These are phyloP conservation scores for Prunus mongolica DNA, from an alignment of 306 rosid species.

Conservation along the genomic window DNA sequence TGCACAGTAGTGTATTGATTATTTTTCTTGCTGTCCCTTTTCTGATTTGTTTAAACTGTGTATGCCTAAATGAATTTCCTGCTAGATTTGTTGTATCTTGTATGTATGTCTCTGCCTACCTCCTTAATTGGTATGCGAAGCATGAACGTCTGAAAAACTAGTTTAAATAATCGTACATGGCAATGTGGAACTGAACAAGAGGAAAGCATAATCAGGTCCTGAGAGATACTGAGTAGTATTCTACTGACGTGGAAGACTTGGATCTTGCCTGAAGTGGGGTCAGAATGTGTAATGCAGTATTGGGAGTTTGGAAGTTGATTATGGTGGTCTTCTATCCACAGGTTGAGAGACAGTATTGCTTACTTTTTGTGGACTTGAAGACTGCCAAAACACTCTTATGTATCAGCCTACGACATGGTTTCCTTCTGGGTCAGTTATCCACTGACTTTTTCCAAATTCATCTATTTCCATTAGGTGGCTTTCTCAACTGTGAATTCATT, in stretches of 20 bases:
- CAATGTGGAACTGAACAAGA: slow-evolving; percentile 2
- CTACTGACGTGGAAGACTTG: slow-evolving; percentile 12
- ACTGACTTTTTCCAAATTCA: neutral
- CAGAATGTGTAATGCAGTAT: neutral
- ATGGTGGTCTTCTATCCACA: slow-evolving; percentile 17
- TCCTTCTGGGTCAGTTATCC: slow-evolving; percentile 14
- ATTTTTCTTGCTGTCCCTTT: neutral
- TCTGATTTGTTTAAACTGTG: neutral
- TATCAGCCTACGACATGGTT: slow-evolving; percentile 6
- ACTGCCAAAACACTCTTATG: slow-evolving; percentile 3
- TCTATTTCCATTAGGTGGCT: slow-evolving; percentile 8
- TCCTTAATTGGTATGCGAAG: neutral
- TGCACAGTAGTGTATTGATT: neutral
- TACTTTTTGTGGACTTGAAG: slow-evolving; percentile 16
- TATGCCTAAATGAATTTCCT: neutral
- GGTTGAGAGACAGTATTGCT: slow-evolving; percentile 9
- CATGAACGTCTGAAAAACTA: neutral
- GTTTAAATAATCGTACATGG: neutral
- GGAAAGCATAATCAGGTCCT: neutral
- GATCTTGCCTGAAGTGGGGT: slow-evolving; percentile 7
- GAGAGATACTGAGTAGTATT: neutral
- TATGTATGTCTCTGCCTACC: neutral
- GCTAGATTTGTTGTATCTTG: slow-evolving; percentile 3
- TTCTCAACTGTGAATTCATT: slow-evolving; percentile 14
- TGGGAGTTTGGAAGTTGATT: slow-evolving; percentile 11